Evolutionary conservation across 495 filamentous ascomycete species (phyloP).

Genomic region (Bryoglossum gracile): DNA sequence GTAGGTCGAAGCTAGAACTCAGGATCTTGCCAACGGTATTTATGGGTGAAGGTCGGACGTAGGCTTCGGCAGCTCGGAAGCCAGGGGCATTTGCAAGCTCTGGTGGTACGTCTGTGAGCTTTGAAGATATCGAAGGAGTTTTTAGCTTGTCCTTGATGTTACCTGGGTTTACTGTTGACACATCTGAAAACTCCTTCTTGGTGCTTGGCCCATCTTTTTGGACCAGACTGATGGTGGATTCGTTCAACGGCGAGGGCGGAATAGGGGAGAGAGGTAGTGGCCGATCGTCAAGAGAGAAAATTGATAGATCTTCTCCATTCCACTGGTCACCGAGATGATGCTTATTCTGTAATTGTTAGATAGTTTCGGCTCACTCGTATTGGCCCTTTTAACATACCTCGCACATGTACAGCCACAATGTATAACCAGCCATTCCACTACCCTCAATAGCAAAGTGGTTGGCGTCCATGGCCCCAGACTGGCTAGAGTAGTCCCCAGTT

Average conservation of each 20-base stretch:
- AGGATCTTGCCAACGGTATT: constrained; percentile 59
- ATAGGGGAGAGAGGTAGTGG: constrained; percentile 50
- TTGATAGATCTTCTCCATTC: constrained; percentile 96
- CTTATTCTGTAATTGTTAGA: constrained; percentile 47
- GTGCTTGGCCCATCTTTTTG: constrained; percentile 25
- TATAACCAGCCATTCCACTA: constrained; percentile 70
- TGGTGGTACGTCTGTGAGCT: constrained; percentile 40
- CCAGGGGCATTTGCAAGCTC: constrained; percentile 55
- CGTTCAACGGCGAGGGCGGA: constrained; percentile 33
- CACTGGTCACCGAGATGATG: constrained; percentile 90
- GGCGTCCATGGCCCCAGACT: constrained; percentile 91
- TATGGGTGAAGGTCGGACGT: constrained; percentile 78
- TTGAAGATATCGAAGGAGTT: constrained; percentile 62
- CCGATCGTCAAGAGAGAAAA: constrained; percentile 76
- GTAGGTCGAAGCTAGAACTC: constrained; percentile 70
- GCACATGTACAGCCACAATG: constrained; percentile 79
- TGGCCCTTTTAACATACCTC: constrained; percentile 40
- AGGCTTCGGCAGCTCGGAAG: constrained; percentile 87
- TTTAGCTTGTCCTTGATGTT: constrained; percentile 69
- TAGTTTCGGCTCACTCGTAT: background rate
- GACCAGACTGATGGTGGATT: constrained; percentile 27
- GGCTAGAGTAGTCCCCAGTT: constrained; percentile 92
- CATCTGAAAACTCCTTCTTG: constrained; percentile 42
- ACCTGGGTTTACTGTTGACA: constrained; percentile 51
- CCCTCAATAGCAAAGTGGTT: constrained; percentile 92